Percentiles rank a stretch among this genome's conserved stretches.
Evolutionary conservation across 2,329 filamentous ascomycete genomes (phyloP).

Genomic region (Trichoderma koningii): DNA sequence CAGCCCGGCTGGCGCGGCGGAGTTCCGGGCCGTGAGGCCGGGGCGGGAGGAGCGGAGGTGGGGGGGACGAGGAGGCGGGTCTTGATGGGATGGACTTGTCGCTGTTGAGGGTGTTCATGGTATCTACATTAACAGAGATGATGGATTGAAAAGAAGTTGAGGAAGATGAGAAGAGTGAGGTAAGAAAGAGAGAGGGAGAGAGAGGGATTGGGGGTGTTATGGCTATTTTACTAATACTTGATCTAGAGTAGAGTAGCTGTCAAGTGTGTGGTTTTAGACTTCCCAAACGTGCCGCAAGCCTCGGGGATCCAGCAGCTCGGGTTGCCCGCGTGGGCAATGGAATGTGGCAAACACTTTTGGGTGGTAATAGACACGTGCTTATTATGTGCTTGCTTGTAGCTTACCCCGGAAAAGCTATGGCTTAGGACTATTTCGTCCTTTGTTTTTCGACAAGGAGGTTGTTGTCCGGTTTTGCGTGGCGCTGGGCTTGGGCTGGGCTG

Average conservation of each 20-base stretch:
- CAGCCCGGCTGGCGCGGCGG: background rate
- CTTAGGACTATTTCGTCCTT: background rate
- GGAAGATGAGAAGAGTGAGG: background rate
- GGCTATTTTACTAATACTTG: too few relatives aligned
- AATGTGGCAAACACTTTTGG: too few relatives aligned
- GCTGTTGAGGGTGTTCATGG: background rate
- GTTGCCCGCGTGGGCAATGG: too few relatives aligned
- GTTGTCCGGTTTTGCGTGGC: background rate
- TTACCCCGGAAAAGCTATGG: background rate
- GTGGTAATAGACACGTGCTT: background rate
- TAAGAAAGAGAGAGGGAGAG: background rate
- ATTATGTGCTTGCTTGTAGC: background rate
- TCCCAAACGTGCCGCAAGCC: too few relatives aligned
- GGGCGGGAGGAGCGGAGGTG: background rate
- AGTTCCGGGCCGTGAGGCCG: background rate
- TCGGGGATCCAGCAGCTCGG: too few relatives aligned
- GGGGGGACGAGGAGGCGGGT: background rate
- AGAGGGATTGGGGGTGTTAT: too few relatives aligned
- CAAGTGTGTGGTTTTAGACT: too few relatives aligned
- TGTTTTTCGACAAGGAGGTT: background rate
- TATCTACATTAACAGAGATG: background rate
- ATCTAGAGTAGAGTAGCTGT: too few relatives aligned
- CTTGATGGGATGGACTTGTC: background rate
- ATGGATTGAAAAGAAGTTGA: background rate
- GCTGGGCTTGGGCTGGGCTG: slow-evolving; percentile 8